These are phyloP conservation scores for Penicillium fuscoglaucum DNA, from an alignment of 2,329 filamentous ascomycete genomes.

Conservation along the genomic window DNA sequence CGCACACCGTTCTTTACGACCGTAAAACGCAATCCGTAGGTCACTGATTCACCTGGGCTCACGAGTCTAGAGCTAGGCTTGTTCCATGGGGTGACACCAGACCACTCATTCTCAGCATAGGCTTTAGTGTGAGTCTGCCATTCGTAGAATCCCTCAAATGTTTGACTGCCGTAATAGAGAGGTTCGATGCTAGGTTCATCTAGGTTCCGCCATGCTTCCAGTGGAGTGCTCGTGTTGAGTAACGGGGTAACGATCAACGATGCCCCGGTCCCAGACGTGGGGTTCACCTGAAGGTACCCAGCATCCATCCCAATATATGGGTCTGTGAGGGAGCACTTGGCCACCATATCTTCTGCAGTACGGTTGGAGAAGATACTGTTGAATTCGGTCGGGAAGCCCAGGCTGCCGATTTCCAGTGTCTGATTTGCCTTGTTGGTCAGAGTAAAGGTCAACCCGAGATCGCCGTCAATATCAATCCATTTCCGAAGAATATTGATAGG, in stretches of 20 bases:
- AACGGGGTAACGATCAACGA: background rate
- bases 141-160: conserved; percentile 62
- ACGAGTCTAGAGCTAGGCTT: background rate
- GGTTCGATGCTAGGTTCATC: conserved; percentile 51
- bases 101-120: conserved; percentile 60
- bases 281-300: background rate
- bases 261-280: background rate
- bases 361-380: too few relatives aligned
- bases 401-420: too few relatives aligned
- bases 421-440: too few relatives aligned
- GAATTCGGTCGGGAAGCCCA: too few relatives aligned
- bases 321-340: background rate
- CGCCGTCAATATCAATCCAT: too few relatives aligned
- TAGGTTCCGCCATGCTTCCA: background rate
- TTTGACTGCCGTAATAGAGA: conserved; percentile 54
- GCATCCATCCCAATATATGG: background rate
- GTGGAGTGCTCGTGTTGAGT: background rate
- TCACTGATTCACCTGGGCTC: background rate
- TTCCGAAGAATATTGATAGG: too few relatives aligned
- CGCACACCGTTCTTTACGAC: background rate
- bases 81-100: conserved; percentile 55
- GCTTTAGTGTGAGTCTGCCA: conserved; percentile 59
- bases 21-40: background rate
- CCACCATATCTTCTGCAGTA: background rate
- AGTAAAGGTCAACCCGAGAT: too few relatives aligned